Evolutionary conservation across 805 yeast genomes (phyloP).

Genomic region (Scheffersomyces stipitis): DNA sequence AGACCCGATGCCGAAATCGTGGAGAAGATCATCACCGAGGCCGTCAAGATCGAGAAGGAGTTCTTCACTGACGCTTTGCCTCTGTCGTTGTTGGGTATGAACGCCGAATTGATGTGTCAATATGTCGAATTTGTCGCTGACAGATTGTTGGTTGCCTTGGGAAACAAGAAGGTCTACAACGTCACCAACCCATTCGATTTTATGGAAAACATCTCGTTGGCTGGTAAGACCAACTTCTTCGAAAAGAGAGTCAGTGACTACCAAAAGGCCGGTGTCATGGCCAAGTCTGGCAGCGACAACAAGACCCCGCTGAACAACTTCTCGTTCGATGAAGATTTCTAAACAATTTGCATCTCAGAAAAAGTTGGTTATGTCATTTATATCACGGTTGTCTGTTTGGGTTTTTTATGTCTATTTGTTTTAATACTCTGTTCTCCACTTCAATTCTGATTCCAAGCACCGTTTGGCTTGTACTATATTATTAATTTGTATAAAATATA

Average conservation of each 20-base stretch:
- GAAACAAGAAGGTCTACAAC: constrained; percentile 85
- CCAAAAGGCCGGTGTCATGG: constrained; percentile 99
- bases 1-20: constrained; percentile 81
- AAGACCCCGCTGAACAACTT: constrained; percentile 55
- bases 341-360: constrained; percentile 15
- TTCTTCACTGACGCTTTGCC: constrained; percentile 96
- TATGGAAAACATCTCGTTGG: constrained; percentile 97
- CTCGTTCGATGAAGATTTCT: constrained; percentile 92
- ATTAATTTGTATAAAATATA: no score
- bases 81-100: constrained; percentile 91
- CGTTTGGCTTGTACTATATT: no score
- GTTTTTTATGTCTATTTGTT: background rate
- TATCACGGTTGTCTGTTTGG: background rate
- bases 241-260: constrained; percentile 98
- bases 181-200: constrained; percentile 94
- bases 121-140: constrained; percentile 98
- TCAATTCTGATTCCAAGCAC: background rate
- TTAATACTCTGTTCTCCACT: background rate
- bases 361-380: background rate
- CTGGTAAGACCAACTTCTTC: constrained; percentile 98
- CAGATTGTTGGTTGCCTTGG: constrained; percentile 86
- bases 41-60: constrained; percentile 91
- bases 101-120: constrained; percentile 90
- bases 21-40: constrained; percentile 87
- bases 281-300: constrained; percentile 57